Percentiles rank a stretch among this genome's conserved stretches.
Conservation (phyloP, 108 stramenopile genomes). For the Cyclotella distinguenda region DNA sequence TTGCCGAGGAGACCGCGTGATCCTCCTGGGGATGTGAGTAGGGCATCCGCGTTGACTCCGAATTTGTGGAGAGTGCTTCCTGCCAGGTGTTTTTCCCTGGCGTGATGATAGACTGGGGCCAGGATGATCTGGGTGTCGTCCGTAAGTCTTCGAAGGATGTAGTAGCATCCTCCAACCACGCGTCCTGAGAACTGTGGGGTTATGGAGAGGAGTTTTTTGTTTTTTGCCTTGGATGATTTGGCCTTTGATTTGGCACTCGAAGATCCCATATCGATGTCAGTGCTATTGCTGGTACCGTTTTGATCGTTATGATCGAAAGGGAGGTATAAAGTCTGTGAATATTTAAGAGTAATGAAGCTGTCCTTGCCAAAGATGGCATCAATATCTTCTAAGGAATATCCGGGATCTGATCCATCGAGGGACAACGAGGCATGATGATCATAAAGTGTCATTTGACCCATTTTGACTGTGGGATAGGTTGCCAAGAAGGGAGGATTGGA, state of each 20-base stretch:
- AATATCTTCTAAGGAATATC: slow-evolving; percentile 85
- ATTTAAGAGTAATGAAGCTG: slow-evolving; percentile 80
- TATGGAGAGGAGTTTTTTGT: slow-evolving; percentile 46
- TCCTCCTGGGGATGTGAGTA: slow-evolving; percentile 78
- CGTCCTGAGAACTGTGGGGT: slow-evolving; percentile 87
- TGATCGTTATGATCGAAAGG: slow-evolving; percentile 27
- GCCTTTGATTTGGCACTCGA: too few relatives aligned
- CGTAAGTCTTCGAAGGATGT: slow-evolving; percentile 55
- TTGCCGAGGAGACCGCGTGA: slow-evolving; percentile 56
- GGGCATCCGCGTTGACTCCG: slow-evolving; percentile 76
- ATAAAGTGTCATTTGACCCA: slow-evolving; percentile 96
- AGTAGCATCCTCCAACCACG: slow-evolving; percentile 87
- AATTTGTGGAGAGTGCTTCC: slow-evolving; percentile 71
- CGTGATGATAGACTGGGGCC: slow-evolving; percentile 74
- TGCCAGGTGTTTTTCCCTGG: slow-evolving; percentile 82
- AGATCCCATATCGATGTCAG: too few relatives aligned
- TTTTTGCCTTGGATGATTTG: slow-evolving; percentile 2
- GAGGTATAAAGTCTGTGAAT: slow-evolving; percentile 77
- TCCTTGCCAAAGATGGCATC: slow-evolving; percentile 72
- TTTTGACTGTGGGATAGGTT: slow-evolving; percentile 93
- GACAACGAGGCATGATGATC: slow-evolving; percentile 84
- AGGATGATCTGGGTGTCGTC: slow-evolving; percentile 84
- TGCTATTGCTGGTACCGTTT: not conserved
- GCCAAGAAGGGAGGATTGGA: slow-evolving; percentile 80
- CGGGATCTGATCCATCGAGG: slow-evolving; percentile 69